Conservation (phyloP, 2,329 filamentous ascomycete genomes). For the Aspergillus pseudoglaucus region DNA sequence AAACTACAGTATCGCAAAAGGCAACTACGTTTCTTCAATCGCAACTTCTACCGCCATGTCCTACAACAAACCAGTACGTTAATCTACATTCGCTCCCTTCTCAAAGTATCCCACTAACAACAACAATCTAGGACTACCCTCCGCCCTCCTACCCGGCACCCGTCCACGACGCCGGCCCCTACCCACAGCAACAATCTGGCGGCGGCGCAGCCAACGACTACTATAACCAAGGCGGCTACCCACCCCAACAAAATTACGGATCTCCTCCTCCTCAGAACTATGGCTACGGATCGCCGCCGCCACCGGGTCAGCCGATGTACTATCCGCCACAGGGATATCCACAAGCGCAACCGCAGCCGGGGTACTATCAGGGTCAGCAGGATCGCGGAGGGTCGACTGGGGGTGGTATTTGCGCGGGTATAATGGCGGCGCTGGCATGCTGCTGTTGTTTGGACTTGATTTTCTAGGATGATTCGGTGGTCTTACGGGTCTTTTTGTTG, state of each 20-base stretch:
- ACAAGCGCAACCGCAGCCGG: constrained; percentile 33
- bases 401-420: constrained; percentile 41
- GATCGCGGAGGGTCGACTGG: constrained; percentile 24
- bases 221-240: constrained; percentile 23
- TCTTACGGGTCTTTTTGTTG: background rate
- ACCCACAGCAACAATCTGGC: constrained; percentile 15
- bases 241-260: constrained; percentile 21
- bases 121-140: constrained; percentile 20
- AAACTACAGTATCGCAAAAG: background rate
- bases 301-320: constrained; percentile 18
- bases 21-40: background rate
- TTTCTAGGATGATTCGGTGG: constrained; percentile 21
- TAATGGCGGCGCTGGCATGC: constrained; percentile 42
- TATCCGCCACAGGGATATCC: constrained; percentile 24
- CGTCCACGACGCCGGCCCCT: constrained; percentile 26
- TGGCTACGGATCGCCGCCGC: constrained; percentile 15
- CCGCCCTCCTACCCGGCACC: constrained; percentile 34
- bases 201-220: constrained; percentile 27
- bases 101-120: constrained; percentile 1
- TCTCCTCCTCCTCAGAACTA: constrained; percentile 24
- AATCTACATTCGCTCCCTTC: background rate
- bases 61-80: constrained; percentile 27
- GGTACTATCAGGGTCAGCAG: constrained; percentile 27
- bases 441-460: constrained; percentile 47
- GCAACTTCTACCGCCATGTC: constrained; percentile 20